These are phyloP conservation scores for Colletotrichum sp. DNA, from an alignment of 2,329 filamentous ascomycete species.

Conservation along the genomic window DNA sequence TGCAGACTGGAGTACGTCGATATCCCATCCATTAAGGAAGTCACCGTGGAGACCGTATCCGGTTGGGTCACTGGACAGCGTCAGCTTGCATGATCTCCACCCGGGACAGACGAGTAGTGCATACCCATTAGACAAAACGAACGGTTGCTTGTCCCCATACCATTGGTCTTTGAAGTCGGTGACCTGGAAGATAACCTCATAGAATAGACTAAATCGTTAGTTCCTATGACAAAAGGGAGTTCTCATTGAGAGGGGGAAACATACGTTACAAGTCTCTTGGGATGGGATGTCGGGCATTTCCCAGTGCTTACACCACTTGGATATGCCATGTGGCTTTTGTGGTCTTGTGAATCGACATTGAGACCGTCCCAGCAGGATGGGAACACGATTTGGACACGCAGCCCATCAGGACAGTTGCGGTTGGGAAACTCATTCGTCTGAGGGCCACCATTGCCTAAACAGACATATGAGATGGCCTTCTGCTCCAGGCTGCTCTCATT, in stretches of 20 bases:
- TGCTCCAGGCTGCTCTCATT: slow-evolving; percentile 48
- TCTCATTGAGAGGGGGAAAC: not conserved
- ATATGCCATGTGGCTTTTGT: slow-evolving; percentile 62
- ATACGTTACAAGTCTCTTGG: slow-evolving; percentile 56
- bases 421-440: slow-evolving; percentile 60
- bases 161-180: slow-evolving; percentile 56
- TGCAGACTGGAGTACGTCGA: slow-evolving; percentile 66
- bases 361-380: slow-evolving; percentile 69
- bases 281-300: slow-evolving; percentile 53
- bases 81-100: slow-evolving; percentile 40
- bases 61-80: slow-evolving; percentile 47
- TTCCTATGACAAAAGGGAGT: not conserved
- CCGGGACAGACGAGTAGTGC: not conserved
- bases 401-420: slow-evolving; percentile 56
- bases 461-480: slow-evolving; percentile 60
- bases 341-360: slow-evolving; percentile 58
- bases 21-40: slow-evolving; percentile 77
- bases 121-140: slow-evolving; percentile 69
- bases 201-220: slow-evolving; percentile 45
- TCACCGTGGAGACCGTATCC: slow-evolving; percentile 75
- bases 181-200: slow-evolving; percentile 66
- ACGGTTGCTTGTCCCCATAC: slow-evolving; percentile 62
- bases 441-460: slow-evolving; percentile 49
- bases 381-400: slow-evolving; percentile 61
- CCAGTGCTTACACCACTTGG: slow-evolving; percentile 52